Evolutionary conservation across 805 yeast genomes (phyloP).

Genomic region (Torulaspora indica): DNA sequence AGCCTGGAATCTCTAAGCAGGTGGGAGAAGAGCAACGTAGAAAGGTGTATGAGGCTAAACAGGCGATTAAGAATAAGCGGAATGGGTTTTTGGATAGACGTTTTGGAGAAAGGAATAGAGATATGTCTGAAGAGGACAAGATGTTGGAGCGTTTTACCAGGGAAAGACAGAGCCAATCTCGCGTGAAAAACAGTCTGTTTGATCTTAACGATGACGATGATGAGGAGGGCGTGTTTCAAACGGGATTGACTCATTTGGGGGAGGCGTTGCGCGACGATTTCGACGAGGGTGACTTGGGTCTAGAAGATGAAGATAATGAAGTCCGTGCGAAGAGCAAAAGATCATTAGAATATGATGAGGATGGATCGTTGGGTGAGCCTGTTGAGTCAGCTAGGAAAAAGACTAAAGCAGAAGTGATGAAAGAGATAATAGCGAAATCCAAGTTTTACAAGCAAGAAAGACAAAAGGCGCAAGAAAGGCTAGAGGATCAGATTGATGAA

Average conservation of each 20-base stretch:
- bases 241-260: constrained; percentile 73
- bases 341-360: constrained; percentile 38
- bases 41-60: constrained; percentile 59
- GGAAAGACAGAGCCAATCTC: constrained; percentile 64
- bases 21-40: constrained; percentile 61
- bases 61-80: constrained; percentile 57
- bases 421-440: constrained; percentile 77
- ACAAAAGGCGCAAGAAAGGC: constrained; percentile 56
- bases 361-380: constrained; percentile 37
- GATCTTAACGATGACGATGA: constrained; percentile 65
- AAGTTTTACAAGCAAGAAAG: constrained; percentile 73
- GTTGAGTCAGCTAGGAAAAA: constrained; percentile 53
- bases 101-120: constrained; percentile 79
- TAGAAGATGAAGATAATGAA: constrained; percentile 37
- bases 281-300: constrained; percentile 44
- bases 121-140: constrained; percentile 79
- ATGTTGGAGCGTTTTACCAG: constrained; percentile 93
- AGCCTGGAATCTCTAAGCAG: constrained; percentile 66
- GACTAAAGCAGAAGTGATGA: constrained; percentile 80
- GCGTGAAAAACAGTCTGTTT: constrained; percentile 56
- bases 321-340: constrained; percentile 23
- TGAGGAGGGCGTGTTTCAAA: constrained; percentile 38
- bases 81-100: constrained; percentile 83
- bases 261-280: constrained; percentile 59
- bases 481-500: constrained; percentile 57